Evolutionary conservation across 2,329 filamentous ascomycete genomes (phyloP), one percentile per base, ranked within the genome.

Genomic region (Phialophora macrospora): DNA sequence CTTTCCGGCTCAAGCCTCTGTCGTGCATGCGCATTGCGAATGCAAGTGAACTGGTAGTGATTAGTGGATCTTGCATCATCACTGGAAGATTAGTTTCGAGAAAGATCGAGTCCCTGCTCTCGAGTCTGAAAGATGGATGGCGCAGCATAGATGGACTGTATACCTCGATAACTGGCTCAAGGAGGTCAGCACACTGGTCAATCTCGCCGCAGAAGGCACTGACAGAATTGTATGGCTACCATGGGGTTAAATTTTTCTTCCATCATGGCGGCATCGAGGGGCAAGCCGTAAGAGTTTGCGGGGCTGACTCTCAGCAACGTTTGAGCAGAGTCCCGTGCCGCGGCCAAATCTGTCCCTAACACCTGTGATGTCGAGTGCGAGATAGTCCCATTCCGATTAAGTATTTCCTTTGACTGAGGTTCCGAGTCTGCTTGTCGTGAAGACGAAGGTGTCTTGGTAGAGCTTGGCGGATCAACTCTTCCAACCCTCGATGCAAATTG

Each of bases 41-140:
- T 17, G 57, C 57, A 12, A 60, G 46, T 11, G 44, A 32, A 28
- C 20, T 34, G 6, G 57, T 46, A 26, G 57, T 60, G 20, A 60
- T n/a, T 28, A 60, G 46, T 8, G 57, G 57, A 14, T 60, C 57
- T 41, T 60, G 57, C 57, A 60, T 60, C 26, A 60, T 60, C 12
- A n/a, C 24, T 14, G 57, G 44, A 28, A 60, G 58, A 28, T 60
- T 51, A 22, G 26, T 11, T 20, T 49, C 14, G n/a, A 60, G 28
- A 9, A 60, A 60, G 26, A 14, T 7, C 12, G 46, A 34, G 34
- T 60, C 58, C 54, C 58, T 51, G 30, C 44, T 34, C 20, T 41
- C 12, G 14, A 60, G 32, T 14, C 58, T 60, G 20, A 52, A 60
- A 1, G 44, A 52, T 41, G 58, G 58, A 22, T 52, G 26, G 32